phyloP scores from a whole-genome alignment of 2,329 filamentous ascomycete genomes.

The Bertia moriformis region DNA sequence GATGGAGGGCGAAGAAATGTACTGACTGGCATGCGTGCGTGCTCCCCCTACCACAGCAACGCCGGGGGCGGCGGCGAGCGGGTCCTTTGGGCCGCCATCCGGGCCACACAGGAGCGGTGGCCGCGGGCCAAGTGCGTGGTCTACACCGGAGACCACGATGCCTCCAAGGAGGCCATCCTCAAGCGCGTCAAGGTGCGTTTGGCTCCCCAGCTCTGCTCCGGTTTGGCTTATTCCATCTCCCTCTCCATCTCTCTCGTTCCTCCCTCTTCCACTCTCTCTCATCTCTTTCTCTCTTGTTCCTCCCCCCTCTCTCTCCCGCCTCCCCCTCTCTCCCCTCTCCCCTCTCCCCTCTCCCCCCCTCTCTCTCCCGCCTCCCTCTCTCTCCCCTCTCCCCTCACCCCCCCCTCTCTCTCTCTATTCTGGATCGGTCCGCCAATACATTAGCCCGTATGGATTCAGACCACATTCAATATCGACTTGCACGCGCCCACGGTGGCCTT shows the following conservation, averaged over 20 bases:
- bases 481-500: conserved; percentile 73
- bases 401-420: too few species aligned
- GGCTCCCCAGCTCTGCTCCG: conserved; percentile 5
- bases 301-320: not conserved
- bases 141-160: conserved; percentile 90
- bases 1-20: not conserved
- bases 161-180: conserved; percentile 66
- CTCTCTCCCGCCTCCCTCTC: too few species aligned
- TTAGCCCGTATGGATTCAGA: too few species aligned
- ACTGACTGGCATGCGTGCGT: conserved; percentile 4
- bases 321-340: too few species aligned
- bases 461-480: conserved; percentile 83
- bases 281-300: not conserved
- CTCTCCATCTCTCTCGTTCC: conserved; percentile 4
- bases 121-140: conserved; percentile 80
- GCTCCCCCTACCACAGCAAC: conserved; percentile 55
- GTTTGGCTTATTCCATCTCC: not conserved
- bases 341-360: too few species aligned
- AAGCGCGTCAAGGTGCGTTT: conserved; percentile 62
- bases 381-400: too few species aligned
- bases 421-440: too few species aligned
- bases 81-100: conserved; percentile 89
- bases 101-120: conserved; percentile 77
- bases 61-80: conserved; percentile 90
- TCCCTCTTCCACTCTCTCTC: not conserved